Percentiles rank a stretch among this genome's conserved stretches.
Conservation (phyloP, 805 yeast species). For the Monosporozyma siamensis region DNA sequence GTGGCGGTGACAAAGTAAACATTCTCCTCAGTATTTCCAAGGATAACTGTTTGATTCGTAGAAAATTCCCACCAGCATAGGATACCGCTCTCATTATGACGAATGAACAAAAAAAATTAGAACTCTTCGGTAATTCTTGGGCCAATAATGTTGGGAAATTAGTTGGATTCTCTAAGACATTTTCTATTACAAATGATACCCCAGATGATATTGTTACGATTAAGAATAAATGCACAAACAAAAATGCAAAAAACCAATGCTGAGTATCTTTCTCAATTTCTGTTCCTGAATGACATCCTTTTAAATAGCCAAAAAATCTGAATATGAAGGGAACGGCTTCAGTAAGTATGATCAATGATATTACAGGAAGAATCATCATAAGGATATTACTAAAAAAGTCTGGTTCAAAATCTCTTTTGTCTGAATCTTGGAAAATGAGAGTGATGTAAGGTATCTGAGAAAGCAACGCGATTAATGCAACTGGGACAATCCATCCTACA, state of each 20-base stretch:
- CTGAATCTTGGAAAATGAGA: constrained; percentile 26
- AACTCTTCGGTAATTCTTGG: constrained; percentile 71
- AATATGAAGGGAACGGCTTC: constrained; percentile 53
- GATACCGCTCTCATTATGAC: constrained; percentile 66
- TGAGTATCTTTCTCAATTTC: constrained; percentile 65
- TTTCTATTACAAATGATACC: constrained; percentile 51
- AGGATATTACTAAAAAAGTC: constrained; percentile 42
- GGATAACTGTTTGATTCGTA: constrained; percentile 48
- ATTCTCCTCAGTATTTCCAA: constrained; percentile 30
- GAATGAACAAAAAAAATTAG: constrained; percentile 77
- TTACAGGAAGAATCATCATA: constrained; percentile 58
- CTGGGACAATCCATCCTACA: constrained; percentile 71
- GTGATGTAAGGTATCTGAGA: constrained; percentile 65
- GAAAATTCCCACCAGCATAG: constrained; percentile 60
- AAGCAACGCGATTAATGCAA: constrained; percentile 66
- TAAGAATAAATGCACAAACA: constrained; percentile 73
- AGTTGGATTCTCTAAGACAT: constrained; percentile 57
- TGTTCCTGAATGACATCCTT: constrained; percentile 53
- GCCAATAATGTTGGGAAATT: constrained; percentile 67
- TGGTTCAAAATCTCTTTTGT: constrained; percentile 43
- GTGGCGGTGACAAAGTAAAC: constrained; percentile 48
- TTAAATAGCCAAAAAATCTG: constrained; percentile 42
- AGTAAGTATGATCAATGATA: constrained; percentile 53
- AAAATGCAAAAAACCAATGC: constrained; percentile 65
- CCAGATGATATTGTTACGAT: constrained; percentile 84